Evolutionary conservation across 345 rosid species (phyloP), one percentile per base, ranked within the genome.

Genomic region (Populus simonii): DNA sequence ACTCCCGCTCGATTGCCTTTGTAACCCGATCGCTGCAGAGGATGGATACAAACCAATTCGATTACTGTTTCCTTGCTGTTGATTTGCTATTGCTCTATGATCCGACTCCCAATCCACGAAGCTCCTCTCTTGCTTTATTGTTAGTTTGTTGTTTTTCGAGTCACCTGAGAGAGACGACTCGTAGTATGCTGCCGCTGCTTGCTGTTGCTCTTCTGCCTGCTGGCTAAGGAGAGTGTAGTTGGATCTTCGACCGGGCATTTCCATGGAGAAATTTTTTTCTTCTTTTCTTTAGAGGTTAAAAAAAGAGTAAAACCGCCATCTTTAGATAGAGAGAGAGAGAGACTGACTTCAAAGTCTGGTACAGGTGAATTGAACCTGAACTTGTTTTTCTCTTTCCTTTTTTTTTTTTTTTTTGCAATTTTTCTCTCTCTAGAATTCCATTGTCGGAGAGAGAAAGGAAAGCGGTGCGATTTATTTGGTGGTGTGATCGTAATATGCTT

Each of bases 1-100:
- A 61, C 99, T 93, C 81, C 98, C 98, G 83, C 99, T 96, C 43
- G 98, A 93, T 80, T 94, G 95, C 85, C 98, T 85, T 81, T 96
- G 98, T 74, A 94, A 77, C 43, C 90, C 96, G 77, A 89, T 75
- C 69, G 96, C 87, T 27, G 89, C 83, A 12, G 89, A 69, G 36
- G 80, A 90, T 78, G 82, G 33, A 83, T 71, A 89, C 77, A 61
- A n/a, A 51, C 90, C 89, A 69, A 78, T 86, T 63, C 98, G 88
- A 29, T 68, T 77, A 36, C 66, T 77, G 73, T 77, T 88, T 2
- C 86, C 74, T 43, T 80, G 89, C 74, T 80, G 86, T 73, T 82
- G 39, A 22, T 68, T 35, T 15, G 17, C 53, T 8, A 43, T 83
- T 78, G 71, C 17, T 76, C 86, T 83, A 31, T 87, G 92, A 84